Evolutionary conservation across 768 basidiomycete species (phyloP), one percentile per base, ranked within the genome.

Genomic region (Rhizopogon vinicolor): DNA sequence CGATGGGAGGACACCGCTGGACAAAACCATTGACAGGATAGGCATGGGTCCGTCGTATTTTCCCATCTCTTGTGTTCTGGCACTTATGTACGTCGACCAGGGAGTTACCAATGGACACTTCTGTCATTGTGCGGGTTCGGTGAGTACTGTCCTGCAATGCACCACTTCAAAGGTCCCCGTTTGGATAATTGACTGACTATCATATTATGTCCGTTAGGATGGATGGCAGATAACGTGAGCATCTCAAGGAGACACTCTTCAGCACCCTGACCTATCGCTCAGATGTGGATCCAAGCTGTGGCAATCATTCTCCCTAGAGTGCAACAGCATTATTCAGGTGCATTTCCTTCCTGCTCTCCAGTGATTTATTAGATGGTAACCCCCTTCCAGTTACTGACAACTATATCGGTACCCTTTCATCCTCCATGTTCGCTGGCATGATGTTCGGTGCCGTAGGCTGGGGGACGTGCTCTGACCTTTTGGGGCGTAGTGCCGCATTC

Each of bases 271-370:
- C 68, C 53, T 50, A 54, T 58, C 53, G 44, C 57, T 59, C 67
- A 94, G 92, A 93, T 93, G 91, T 94, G 91, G 91, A 83, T 95
- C 52, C 90, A 94, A 79, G 88, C 90, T 12, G 73, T 89, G 5
- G 91, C 96, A 25, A 92, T 98, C 37, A 90, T 96, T 44, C 78
- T 99, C n/a, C 96, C 96, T n/a, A 79, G 96, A 45, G 88, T 99
- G 22, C 96, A 98, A 67, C 85, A 85, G 46, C 93, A 98, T 67
- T 99, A 86, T 70, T 72, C 77, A 62, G 83, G 94, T 81, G 62
- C 60, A 78, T 71, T 16, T 37, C 14, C 44, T 53, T n/a, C 22
- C 41, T 57, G 53, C 50, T 35, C 53, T 22, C 54, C 25, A 25
- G 52, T 19, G 39, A 12, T 55, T 55, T 55, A 33, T 51, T 58